Conservation (phyloP, 2,329 filamentous ascomycete species). For the Neofusicoccum sp. region DNA sequence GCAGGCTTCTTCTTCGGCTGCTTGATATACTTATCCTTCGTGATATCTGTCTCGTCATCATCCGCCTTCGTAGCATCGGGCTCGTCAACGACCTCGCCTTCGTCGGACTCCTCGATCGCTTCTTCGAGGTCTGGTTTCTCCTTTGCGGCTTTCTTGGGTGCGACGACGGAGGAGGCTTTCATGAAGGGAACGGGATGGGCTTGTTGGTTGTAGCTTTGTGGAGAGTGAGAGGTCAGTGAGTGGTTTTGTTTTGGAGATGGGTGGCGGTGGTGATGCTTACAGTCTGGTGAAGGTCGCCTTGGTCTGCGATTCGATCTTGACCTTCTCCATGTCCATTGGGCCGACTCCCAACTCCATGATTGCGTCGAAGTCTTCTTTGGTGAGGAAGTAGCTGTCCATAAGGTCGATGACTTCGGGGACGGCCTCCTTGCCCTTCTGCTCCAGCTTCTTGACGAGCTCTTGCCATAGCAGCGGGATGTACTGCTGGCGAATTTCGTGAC, state of each 20-base stretch:
- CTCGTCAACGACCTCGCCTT: constrained; percentile 51
- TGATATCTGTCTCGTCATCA: constrained; percentile 79
- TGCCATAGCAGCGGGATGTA: constrained; percentile 90
- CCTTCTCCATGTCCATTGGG: constrained; percentile 71
- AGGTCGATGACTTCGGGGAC: constrained; percentile 84
- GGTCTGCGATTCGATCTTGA: constrained; percentile 81
- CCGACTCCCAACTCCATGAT: constrained; percentile 91
- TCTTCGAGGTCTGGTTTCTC: constrained; percentile 94
- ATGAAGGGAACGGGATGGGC: constrained; percentile 93
- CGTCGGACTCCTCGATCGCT: constrained; percentile 89
- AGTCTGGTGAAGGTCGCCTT: constrained; percentile 88
- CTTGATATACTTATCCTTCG: constrained; percentile 96
- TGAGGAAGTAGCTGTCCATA: constrained; percentile 97
- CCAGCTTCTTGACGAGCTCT: constrained; percentile 72
- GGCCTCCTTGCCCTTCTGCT: constrained; percentile 77
- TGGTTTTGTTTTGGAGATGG: neutral
- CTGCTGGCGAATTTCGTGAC: constrained; percentile 91
- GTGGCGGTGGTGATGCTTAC: constrained; percentile 57
- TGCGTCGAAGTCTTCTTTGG: constrained; percentile 90
- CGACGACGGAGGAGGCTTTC: constrained; percentile 79
- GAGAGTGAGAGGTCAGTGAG: constrained; percentile 24
- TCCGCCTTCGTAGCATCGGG: constrained; percentile 55
- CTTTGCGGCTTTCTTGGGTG: constrained; percentile 69
- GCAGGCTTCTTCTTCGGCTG: constrained; percentile 70
- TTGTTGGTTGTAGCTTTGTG: constrained; percentile 75